These are phyloP conservation scores for Biscogniauxia sp. DNA, from an alignment of 2,329 filamentous ascomycete genomes.

Conservation along the genomic window DNA sequence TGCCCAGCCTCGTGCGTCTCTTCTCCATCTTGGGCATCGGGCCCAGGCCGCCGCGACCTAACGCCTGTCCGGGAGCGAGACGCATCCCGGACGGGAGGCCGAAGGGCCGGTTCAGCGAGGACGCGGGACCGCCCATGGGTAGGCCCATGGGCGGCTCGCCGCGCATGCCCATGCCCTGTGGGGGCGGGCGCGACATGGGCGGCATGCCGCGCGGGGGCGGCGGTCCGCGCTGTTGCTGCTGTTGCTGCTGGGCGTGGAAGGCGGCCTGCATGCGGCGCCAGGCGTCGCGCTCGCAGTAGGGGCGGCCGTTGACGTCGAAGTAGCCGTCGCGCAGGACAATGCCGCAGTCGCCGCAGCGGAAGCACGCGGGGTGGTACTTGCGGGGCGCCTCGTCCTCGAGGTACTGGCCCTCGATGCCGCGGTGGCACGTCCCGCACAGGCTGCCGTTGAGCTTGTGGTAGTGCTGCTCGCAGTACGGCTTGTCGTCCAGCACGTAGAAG, in stretches of 20 bases:
- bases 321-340: conserved; percentile 77
- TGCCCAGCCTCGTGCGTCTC: conserved; percentile 59
- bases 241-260: conserved; percentile 31
- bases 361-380: conserved; percentile 86
- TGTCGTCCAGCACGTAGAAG: conserved; percentile 87
- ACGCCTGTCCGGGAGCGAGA: conserved; percentile 36
- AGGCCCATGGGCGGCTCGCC: conserved; percentile 26
- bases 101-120: conserved; percentile 31
- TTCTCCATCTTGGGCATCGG: conserved; percentile 56
- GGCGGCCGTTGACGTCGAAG: conserved; percentile 77
- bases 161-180: conserved; percentile 19
- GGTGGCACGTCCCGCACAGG: conserved; percentile 74
- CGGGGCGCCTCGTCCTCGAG: conserved; percentile 73
- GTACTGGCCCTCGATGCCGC: conserved; percentile 91
- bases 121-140: conserved; percentile 22
- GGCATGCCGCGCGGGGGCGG: conserved; percentile 10
- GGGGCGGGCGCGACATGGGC: conserved; percentile 15
- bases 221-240: conserved; percentile 1
- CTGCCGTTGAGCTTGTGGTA: conserved; percentile 92
- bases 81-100: conserved; percentile 35
- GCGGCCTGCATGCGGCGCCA: conserved; percentile 52
- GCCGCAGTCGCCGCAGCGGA: conserved; percentile 79
- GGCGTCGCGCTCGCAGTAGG: conserved; percentile 87
- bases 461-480: conserved; percentile 86
- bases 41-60: conserved; percentile 31